Evolutionary conservation across 2,329 filamentous ascomycete species (phyloP), one percentile per base, ranked within the genome.

Genomic region (Fusarium stilboides): DNA sequence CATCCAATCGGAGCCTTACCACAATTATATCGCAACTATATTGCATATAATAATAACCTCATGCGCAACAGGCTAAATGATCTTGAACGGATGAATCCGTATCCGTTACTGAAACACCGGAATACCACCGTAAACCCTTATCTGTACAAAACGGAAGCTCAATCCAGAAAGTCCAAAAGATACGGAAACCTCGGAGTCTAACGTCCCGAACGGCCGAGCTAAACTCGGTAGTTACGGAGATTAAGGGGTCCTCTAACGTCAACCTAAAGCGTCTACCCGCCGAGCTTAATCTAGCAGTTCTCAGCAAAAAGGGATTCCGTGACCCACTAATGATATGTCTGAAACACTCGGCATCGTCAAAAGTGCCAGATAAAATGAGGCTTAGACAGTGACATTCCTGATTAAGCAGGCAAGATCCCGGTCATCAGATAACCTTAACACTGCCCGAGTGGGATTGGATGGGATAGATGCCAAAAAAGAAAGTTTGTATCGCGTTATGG

Each of bases 81-180:
- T 15, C 15, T 6, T 4, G 19, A 15, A 28, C 51, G 39, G 51
- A 57, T 64, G 64, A 45, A 44, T 13, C 50, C 50, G 14, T 17
- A 28, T 33, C 14, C 22, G 15, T 5, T 28, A 19, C 17, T 28
- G 12, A 12, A 10, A 7, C 37, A 22, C 5, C 14, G 24, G 33
- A 43, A 14, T 14, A 37, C 44, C 28, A 24, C 17, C 19, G 12
- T 37, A 33, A n/a, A 33, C 22, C 40, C 51, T 64, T 64, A 50
- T 57, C 59, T 37, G 61, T 50, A 40, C 15, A 20, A 44, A 31
- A 39, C 61, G 61, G 61, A 64, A 40, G 17, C 26, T 39, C 14
- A 15, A 34, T 44, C 40, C 10, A 58, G 61, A 57, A 64, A 51
- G 59, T 62, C 14, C 12, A 36, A 15, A 31, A 55, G 46, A 31